Evolutionary conservation across 768 basidiomycete genomes (phyloP).

Genomic region (Russula sp.): DNA sequence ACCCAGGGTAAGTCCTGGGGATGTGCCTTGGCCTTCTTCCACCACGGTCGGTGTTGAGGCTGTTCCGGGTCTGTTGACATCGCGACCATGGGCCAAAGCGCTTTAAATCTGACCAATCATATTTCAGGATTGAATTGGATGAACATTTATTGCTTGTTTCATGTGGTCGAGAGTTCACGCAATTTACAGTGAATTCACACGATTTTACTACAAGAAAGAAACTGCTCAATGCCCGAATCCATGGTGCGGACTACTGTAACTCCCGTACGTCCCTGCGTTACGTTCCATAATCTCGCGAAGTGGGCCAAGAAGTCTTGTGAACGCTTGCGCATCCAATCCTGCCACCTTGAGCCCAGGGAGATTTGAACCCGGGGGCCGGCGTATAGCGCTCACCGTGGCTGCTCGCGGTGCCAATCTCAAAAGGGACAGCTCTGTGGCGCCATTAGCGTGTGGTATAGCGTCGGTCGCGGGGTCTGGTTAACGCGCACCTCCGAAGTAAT

Average conservation of each 20-base stretch:
- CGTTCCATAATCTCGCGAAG: slow-evolving; percentile 91
- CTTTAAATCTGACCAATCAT: too few relatives aligned
- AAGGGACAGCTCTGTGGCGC: slow-evolving; percentile 73
- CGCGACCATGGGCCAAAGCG: too few relatives aligned
- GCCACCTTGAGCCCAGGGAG: slow-evolving; percentile 82
- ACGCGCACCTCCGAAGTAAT: slow-evolving; percentile 92
- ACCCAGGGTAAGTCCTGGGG: too few relatives aligned
- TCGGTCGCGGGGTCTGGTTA: not conserved
- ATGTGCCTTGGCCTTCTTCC: too few relatives aligned
- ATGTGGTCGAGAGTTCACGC: too few relatives aligned
- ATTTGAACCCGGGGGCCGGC: slow-evolving; percentile 39
- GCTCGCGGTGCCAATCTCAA: slow-evolving; percentile 86
- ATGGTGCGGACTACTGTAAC: slow-evolving; percentile 10
- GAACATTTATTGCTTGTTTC: too few relatives aligned
- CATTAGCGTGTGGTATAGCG: slow-evolving; percentile 14
- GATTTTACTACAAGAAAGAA: not conserved
- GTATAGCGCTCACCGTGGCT: slow-evolving; percentile 87
- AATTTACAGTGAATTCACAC: too few relatives aligned
- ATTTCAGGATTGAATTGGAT: too few relatives aligned
- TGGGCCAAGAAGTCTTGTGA: slow-evolving; percentile 89
- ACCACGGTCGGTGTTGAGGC: too few relatives aligned
- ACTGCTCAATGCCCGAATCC: slow-evolving; percentile 11
- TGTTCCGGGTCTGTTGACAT: too few relatives aligned
- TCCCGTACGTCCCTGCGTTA: slow-evolving; percentile 65
- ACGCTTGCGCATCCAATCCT: slow-evolving; percentile 86